Conservation (phyloP, 257 asterid genomes). For the Voacanga thouarsii region DNA sequence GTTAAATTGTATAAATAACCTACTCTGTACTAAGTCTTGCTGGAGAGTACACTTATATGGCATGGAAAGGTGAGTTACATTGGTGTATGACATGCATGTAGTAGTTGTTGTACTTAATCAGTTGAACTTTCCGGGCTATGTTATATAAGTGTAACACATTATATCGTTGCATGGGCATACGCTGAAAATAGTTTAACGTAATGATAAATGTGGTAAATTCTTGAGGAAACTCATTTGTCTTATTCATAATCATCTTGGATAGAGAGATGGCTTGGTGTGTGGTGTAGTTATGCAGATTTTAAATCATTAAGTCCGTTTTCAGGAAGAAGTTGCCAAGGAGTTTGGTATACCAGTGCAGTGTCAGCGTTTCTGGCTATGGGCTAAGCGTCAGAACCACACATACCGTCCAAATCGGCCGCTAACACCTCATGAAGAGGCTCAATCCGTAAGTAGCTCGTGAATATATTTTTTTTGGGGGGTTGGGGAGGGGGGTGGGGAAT, state of each 20-base stretch:
- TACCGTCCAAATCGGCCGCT: slow-evolving; percentile 85
- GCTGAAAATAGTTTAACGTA: background rate
- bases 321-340: slow-evolving; percentile 89
- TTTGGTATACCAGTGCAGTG: slow-evolving; percentile 72
- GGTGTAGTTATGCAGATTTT: slow-evolving; percentile 1
- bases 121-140: background rate
- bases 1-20: background rate
- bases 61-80: no score
- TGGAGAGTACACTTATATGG: background rate
- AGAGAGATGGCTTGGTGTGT: background rate
- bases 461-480: background rate
- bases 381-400: slow-evolving; percentile 85
- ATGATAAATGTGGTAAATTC: background rate
- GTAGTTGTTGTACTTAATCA: background rate
- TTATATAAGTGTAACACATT: background rate
- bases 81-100: no score
- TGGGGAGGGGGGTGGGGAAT: no score
- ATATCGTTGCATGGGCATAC: background rate
- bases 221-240: background rate
- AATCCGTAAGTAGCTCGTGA: slow-evolving; percentile 56
- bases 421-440: slow-evolving; percentile 67
- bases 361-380: slow-evolving; percentile 92
- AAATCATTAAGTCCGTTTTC: slow-evolving; percentile 22
- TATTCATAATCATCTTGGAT: background rate
- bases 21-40: background rate